A percentile compares a stretch with the other conserved stretches of the same genome.
Evolutionary conservation across 1,284 basidiomycete species (phyloP).

Genomic region (Boletus holoroseus): DNA sequence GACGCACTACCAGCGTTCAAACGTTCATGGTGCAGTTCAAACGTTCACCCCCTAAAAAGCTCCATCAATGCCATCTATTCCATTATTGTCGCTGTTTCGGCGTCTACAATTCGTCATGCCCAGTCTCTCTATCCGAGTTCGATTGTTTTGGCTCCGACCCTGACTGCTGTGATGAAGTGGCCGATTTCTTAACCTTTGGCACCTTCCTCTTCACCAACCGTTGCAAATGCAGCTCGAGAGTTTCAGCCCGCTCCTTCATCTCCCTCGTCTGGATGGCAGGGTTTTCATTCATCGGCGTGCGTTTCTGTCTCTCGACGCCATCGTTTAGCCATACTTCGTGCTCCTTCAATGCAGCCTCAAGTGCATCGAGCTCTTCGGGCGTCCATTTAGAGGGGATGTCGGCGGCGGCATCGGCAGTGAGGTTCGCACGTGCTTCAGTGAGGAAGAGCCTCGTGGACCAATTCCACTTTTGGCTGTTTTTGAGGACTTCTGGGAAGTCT

Average conservation of each 20-base stretch:
- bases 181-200: constrained; percentile 48
- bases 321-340: constrained; percentile 77
- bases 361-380: constrained; percentile 67
- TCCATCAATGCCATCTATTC: constrained; percentile 12
- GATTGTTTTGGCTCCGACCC: constrained; percentile 20
- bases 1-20: not conserved
- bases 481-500: constrained; percentile 67
- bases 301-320: constrained; percentile 76
- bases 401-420: constrained; percentile 53
- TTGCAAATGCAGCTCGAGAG: constrained; percentile 69
- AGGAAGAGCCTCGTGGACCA: constrained; percentile 79
- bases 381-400: constrained; percentile 74
- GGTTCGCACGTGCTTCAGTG: constrained; percentile 67
- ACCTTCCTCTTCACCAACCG: constrained; percentile 62
- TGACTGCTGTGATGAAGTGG: constrained; percentile 12
- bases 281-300: constrained; percentile 66
- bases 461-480: constrained; percentile 77
- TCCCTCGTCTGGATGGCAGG: constrained; percentile 78
- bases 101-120: constrained; percentile 32
- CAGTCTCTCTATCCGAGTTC: constrained; percentile 15
- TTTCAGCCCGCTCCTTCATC: constrained; percentile 76
- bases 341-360: constrained; percentile 71
- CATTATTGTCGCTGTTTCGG: not conserved
- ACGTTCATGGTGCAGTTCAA: too few relatives aligned
- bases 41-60: not conserved